Base-by-base conservation (phyloP, 805 yeast species). In the Saccharomycopsis schoenii region DNA sequence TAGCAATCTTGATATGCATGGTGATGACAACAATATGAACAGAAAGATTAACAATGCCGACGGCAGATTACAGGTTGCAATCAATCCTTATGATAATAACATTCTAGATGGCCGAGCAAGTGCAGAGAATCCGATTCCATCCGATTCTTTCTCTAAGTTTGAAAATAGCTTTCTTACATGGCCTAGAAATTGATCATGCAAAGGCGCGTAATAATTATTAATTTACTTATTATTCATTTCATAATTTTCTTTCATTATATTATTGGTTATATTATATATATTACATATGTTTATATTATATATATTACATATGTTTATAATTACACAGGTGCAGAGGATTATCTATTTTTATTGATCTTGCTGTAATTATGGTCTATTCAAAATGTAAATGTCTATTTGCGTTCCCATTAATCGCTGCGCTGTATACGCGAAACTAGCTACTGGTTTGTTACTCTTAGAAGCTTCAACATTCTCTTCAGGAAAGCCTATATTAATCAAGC, bases 161-260 rank as follows among this genome's bases (percentile, higher is more conserved):
- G 62, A 59, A 19, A 52, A 34, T 37, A 57, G 59, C 19, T 61
- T 59, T 19, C 57, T 61, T 54, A 19, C 56, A 8, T 58, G 60
- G 62, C 61, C 56, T 14, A 37, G 42, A 9, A 55, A 17, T 52
- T 52, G 24, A 34, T 21, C 11, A 3, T 43, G 4, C 2, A 2
- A 17, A 2, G 25, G 21, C 6, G n/a, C n/a, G 11, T 43, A 3
- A 8, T 10, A 2, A 21, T 4, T 15, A 43, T 17, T 43, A 17
- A 19, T 19, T 50, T 19, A 5, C 55, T 14, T 5, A 10, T 41
- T 15, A 8, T 3, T 54, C 10, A 54, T 19, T 34, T 37, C 3
- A 12, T 36, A 10, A 19, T 37, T 15, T 36, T 54, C 6, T 54
- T 19, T 17, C 12, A 51, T 2, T 17, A 29, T 24, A 24, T 8